Conservation (phyloP, 441 rosid genomes). For the Gossypium trilobum region DNA sequence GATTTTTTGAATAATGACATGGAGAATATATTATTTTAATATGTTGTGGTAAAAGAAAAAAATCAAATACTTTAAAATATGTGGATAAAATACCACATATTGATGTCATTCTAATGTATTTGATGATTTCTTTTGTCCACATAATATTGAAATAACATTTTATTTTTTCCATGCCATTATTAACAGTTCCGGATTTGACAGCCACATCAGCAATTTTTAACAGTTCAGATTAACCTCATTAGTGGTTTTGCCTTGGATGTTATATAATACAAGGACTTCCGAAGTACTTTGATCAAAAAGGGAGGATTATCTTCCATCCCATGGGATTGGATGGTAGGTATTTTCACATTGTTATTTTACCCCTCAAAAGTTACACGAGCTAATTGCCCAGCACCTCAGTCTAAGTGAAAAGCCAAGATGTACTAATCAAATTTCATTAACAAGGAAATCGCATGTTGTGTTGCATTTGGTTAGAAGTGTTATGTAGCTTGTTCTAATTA, state of each 20-base stretch:
- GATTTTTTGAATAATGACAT: background rate
- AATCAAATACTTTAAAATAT: background rate
- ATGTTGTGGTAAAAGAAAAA: background rate
- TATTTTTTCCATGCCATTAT: background rate
- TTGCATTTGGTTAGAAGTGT: background rate
- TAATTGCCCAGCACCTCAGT: background rate
- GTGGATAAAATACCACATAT: background rate
- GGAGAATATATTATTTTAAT: background rate
- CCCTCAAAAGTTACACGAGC: background rate
- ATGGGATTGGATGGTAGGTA: background rate
- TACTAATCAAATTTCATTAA: background rate
- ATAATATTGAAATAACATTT: background rate
- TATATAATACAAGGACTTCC: background rate
- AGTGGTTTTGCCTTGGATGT: background rate
- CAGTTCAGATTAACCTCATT: background rate
- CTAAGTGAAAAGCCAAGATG: background rate
- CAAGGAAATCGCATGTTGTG: background rate
- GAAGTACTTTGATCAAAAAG: background rate
- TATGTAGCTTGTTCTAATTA: background rate
- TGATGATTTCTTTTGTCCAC: background rate
- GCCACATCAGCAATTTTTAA: background rate
- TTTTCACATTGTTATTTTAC: background rate
- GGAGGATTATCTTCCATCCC: background rate
- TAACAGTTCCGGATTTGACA: background rate
- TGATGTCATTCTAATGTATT: background rate